Conservation (phyloP, 768 basidiomycete genomes). For the Chalciporus piperatus region DNA sequence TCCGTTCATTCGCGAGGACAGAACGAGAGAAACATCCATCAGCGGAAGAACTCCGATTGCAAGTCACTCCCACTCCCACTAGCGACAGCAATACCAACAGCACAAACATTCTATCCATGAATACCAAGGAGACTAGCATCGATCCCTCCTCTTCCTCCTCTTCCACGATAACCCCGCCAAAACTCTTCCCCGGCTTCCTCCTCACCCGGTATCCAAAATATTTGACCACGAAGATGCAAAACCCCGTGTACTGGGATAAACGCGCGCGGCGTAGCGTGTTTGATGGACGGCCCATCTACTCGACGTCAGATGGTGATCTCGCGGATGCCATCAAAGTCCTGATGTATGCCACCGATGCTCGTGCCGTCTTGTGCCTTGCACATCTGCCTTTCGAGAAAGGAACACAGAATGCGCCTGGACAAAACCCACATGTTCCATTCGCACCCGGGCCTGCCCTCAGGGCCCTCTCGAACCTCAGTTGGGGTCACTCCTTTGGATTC, state of each 20-base stretch:
- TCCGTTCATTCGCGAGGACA: slow-evolving; percentile 35
- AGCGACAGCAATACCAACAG: neutral
- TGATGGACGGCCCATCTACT: neutral
- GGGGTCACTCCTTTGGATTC: neutral
- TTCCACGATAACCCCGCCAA: neutral
- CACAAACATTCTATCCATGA: neutral
- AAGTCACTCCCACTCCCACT: neutral
- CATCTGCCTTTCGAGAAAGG: neutral
- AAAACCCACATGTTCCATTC: neutral
- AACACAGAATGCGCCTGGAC: neutral
- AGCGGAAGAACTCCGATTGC: slow-evolving; percentile 18
- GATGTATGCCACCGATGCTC: slow-evolving; percentile 30
- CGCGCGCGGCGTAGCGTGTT: neutral
- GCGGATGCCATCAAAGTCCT: slow-evolving; percentile 38
- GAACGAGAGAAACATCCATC: slow-evolving; percentile 31
- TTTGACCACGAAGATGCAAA: neutral
- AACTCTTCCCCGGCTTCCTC: neutral
- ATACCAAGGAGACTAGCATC: neutral
- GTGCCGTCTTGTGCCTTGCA: slow-evolving; percentile 22
- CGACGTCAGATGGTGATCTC: slow-evolving; percentile 16
- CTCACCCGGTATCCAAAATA: neutral
- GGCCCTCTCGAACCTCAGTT: neutral
- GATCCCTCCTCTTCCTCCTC: neutral
- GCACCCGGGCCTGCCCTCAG: neutral
- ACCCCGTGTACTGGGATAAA: neutral